These are phyloP conservation scores for Boletus rex-veris DNA, from an alignment of 768 basidiomycete genomes.

Conservation along the genomic window DNA sequence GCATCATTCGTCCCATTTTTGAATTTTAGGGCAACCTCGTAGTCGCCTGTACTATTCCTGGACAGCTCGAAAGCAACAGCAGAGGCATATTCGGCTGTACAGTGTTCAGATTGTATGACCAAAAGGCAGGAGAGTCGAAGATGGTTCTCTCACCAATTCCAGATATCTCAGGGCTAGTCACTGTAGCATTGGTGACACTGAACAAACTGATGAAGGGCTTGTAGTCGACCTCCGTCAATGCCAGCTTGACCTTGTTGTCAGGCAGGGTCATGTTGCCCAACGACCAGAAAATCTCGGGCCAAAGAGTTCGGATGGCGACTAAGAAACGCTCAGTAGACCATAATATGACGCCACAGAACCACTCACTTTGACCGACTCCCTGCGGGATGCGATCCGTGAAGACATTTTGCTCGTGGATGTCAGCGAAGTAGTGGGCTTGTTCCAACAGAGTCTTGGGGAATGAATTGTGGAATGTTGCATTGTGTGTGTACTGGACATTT, in stretches of 20 bases:
- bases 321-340: neutral
- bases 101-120: neutral
- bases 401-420: conserved; percentile 73
- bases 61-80: conserved; percentile 70
- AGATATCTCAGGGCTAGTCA: conserved; percentile 47
- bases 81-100: conserved; percentile 66
- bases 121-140: neutral
- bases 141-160: conserved; percentile 55
- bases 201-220: conserved; percentile 88
- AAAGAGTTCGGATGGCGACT: conserved; percentile 80
- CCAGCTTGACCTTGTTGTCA: conserved; percentile 71
- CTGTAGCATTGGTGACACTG: conserved; percentile 63
- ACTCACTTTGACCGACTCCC: conserved; percentile 75
- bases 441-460: conserved; percentile 68
- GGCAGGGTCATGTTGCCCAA: conserved; percentile 74
- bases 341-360: neutral
- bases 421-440: conserved; percentile 68
- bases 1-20: conserved; percentile 66
- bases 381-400: conserved; percentile 59
- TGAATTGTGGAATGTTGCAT: conserved; percentile 69
- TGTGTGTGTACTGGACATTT: conserved; percentile 72
- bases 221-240: conserved; percentile 75
- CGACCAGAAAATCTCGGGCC: conserved; percentile 66
- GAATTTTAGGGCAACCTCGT: conserved; percentile 75
- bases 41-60: conserved; percentile 60